Evolutionary conservation across 2,329 filamentous ascomycete genomes (phyloP).

Genomic region (Alternaria rosae): DNA sequence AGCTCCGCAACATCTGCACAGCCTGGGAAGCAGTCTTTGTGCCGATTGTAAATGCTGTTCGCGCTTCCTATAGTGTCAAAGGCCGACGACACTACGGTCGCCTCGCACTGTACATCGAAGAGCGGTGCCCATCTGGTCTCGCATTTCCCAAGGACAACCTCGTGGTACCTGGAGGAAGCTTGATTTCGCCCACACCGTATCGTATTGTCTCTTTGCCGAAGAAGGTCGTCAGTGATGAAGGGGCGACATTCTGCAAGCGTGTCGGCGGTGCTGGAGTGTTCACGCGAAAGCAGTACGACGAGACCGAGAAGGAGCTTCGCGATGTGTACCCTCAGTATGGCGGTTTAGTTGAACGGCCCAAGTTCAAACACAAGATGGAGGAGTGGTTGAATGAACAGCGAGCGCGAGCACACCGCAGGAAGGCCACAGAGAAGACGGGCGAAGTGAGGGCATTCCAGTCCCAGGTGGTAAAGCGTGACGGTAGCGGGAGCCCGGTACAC

Average conservation of each 20-base stretch:
- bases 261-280: conserved; percentile 6
- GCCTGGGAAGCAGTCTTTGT: conserved; percentile 41
- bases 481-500: background rate
- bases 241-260: background rate
- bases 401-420: conserved; percentile 24
- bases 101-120: conserved; percentile 43
- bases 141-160: conserved; percentile 44
- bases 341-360: conserved; percentile 40
- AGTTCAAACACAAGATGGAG: conserved; percentile 34
- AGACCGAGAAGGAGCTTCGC: conserved; percentile 39
- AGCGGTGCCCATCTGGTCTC: conserved; percentile 33
- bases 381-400: conserved; percentile 41
- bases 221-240: background rate
- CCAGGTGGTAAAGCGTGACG: conserved; percentile 5
- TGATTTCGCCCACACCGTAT: conserved; percentile 31
- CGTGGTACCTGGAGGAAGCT: conserved; percentile 8
- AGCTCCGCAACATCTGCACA: conserved; percentile 33
- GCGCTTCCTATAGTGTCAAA: conserved; percentile 34
- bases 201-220: conserved; percentile 27
- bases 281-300: conserved; percentile 33
- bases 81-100: conserved; percentile 42
- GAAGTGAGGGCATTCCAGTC: conserved; percentile 15
- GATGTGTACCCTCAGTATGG: conserved; percentile 42
- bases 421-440: conserved; percentile 14
- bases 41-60: conserved; percentile 41